A percentile compares a stretch with the other conserved stretches of the same genome.
These are phyloP conservation scores for Seiridium cupressi DNA, from an alignment of 2,329 filamentous ascomycete species.

Conservation along the genomic window DNA sequence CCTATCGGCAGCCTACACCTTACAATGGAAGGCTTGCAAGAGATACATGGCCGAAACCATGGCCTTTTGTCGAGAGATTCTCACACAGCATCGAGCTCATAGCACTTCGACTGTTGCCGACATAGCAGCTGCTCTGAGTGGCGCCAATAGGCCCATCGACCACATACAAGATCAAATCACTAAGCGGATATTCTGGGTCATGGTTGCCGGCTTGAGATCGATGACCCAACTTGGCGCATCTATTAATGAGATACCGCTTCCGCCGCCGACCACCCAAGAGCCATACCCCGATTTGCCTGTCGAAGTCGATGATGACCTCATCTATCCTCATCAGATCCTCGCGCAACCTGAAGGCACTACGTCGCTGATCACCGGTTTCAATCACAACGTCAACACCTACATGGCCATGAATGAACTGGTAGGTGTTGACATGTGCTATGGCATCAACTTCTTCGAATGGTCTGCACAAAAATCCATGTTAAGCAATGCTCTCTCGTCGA, in stretches of 20 bases:
- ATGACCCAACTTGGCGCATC: constrained; percentile 75
- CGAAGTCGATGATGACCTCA: constrained; percentile 82
- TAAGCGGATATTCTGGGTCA: constrained; percentile 81
- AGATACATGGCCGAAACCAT: constrained; percentile 73
- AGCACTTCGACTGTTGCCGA: constrained; percentile 18
- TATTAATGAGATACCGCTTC: constrained; percentile 70
- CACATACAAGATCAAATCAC: constrained; percentile 72
- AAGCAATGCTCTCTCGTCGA: constrained; percentile 66
- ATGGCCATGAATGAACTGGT: constrained; percentile 76
- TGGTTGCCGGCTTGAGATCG: constrained; percentile 74
- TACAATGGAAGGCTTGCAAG: constrained; percentile 65
- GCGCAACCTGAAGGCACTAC: constrained; percentile 66
- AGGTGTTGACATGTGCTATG: constrained; percentile 80
- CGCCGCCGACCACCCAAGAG: constrained; percentile 71
- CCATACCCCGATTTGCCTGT: constrained; percentile 77
- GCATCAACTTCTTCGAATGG: constrained; percentile 75
- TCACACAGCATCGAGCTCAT: constrained; percentile 57
- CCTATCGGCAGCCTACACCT: constrained; percentile 64
- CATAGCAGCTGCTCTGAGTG: constrained; percentile 35
- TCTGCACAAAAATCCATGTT: constrained; percentile 73
- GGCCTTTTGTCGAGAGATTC: constrained; percentile 66
- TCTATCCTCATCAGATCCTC: constrained; percentile 68
- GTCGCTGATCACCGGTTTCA: constrained; percentile 77
- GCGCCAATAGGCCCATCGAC: constrained; percentile 53
- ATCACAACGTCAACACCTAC: constrained; percentile 75